Conservation (phyloP, 495 filamentous ascomycete species). For the Tuber aestivum region DNA sequence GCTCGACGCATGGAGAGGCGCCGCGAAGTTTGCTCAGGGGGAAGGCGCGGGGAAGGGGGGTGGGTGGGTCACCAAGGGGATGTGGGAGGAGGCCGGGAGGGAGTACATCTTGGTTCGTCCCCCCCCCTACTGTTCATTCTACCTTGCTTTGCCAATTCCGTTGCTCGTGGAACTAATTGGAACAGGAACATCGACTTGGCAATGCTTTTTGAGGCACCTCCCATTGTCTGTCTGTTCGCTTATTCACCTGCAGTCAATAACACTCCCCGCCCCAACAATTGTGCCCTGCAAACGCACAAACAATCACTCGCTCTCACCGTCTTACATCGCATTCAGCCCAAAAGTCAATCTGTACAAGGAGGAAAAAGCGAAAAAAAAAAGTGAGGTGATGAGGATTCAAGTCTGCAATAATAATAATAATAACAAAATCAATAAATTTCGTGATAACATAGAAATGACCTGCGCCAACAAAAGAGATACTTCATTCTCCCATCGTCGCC, state of each 20-base stretch:
- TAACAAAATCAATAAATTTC: slow-evolving; percentile 25
- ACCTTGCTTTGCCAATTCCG: not conserved
- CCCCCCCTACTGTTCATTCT: slow-evolving; percentile 3
- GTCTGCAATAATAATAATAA: slow-evolving; percentile 16
- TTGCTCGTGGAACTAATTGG: slow-evolving; percentile 18
- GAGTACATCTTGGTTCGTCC: slow-evolving; percentile 74
- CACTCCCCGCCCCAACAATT: slow-evolving; percentile 12
- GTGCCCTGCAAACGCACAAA: slow-evolving; percentile 13
- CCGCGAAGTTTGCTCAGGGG: slow-evolving; percentile 63
- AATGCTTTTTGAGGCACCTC: slow-evolving; percentile 52
- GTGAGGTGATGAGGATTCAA: not conserved
- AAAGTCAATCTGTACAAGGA: not conserved
- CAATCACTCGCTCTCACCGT: slow-evolving; percentile 1
- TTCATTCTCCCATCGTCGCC: not conserved
- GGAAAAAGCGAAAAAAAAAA: not conserved
- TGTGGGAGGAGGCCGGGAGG: slow-evolving; percentile 76
- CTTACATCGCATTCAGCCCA: not conserved
- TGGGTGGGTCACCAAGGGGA: slow-evolving; percentile 58
- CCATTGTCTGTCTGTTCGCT: not conserved
- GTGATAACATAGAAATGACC: slow-evolving; percentile 10
- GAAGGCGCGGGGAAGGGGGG: slow-evolving; percentile 44
- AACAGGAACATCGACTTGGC: slow-evolving; percentile 73
- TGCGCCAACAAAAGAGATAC: slow-evolving; percentile 10
- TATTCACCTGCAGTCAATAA: not conserved
- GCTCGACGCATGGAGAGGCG: slow-evolving; percentile 87